Percentiles rank a stretch among this genome's conserved stretches.
Evolutionary conservation across 148 eudicot genomes (phyloP).

Genomic region (Polygonum aviculare): DNA sequence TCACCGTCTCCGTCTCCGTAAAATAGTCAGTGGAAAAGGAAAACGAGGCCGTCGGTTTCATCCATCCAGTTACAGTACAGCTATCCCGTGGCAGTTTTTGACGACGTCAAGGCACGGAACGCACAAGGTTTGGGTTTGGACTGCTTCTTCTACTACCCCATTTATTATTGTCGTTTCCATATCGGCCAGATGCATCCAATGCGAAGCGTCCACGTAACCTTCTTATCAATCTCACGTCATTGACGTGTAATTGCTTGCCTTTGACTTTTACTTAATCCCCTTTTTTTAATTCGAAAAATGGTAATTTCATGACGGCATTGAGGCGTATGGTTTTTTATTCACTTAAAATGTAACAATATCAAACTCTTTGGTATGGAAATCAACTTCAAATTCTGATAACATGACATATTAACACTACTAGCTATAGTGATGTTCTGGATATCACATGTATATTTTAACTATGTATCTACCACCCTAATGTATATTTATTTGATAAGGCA

Average conservation of each 20-base stretch:
- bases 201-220: neutral
- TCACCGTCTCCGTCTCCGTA: neutral
- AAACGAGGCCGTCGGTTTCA: neutral
- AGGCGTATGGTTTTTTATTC: neutral
- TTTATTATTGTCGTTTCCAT: neutral
- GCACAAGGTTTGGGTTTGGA: neutral
- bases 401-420: too few relatives aligned
- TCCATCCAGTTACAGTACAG: too few relatives aligned
- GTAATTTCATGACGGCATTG: neutral
- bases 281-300: neutral
- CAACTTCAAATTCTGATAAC: neutral
- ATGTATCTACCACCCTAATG: too few relatives aligned
- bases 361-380: neutral
- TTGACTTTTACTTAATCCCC: neutral
- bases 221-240: neutral
- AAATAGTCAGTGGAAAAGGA: neutral
- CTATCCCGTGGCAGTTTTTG: neutral
- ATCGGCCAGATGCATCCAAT: neutral
- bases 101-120: neutral
- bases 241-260: conserved; percentile 2
- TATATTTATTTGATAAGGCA: too few relatives aligned
- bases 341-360: too few relatives aligned
- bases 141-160: neutral
- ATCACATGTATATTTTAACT: too few relatives aligned
- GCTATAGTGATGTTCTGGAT: too few relatives aligned